Conservation (phyloP, 2,329 filamentous ascomycete genomes). For the Fusarium tuaranense region DNA sequence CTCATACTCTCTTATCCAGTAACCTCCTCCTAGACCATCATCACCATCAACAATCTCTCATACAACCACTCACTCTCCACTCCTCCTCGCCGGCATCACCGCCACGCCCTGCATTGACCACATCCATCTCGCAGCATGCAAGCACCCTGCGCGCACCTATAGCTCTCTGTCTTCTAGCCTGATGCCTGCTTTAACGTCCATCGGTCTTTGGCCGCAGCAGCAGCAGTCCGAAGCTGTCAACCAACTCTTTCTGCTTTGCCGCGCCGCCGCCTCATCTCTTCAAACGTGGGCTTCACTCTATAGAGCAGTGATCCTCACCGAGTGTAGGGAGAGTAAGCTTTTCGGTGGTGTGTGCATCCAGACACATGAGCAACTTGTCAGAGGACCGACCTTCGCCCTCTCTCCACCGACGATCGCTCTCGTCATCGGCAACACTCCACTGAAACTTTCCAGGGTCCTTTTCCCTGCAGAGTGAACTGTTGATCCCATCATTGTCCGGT, state of each 20-base stretch:
- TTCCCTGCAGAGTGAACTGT: slow-evolving; percentile 21
- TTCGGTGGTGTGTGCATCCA: not conserved
- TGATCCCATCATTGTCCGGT: not conserved
- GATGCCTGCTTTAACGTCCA: slow-evolving; percentile 23
- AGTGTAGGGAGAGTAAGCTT: not conserved
- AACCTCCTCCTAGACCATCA: not conserved
- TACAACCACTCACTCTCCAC: not conserved
- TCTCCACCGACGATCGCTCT: slow-evolving; percentile 35
- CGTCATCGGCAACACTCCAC: slow-evolving; percentile 10
- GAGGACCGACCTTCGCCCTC: slow-evolving; percentile 1
- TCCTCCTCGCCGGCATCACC: not conserved
- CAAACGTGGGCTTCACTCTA: not conserved
- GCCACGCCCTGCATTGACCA: slow-evolving; percentile 32
- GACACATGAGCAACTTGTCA: not conserved
- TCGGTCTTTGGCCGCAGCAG: slow-evolving; percentile 4
- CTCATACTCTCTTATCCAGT: not conserved
- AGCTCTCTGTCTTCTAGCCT: slow-evolving; percentile 14
- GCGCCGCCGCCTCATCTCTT: slow-evolving; percentile 32
- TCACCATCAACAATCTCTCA: not conserved
- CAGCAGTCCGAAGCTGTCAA: slow-evolving; percentile 9
- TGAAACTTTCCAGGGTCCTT: slow-evolving; percentile 5
- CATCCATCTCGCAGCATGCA: slow-evolving; percentile 33
- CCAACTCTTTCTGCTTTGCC: slow-evolving; percentile 11
- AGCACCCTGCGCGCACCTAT: slow-evolving; percentile 11
- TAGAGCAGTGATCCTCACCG: not conserved